Conservation (phyloP, 176 grass and related monocot species). For the Elymus sibiricus region DNA sequence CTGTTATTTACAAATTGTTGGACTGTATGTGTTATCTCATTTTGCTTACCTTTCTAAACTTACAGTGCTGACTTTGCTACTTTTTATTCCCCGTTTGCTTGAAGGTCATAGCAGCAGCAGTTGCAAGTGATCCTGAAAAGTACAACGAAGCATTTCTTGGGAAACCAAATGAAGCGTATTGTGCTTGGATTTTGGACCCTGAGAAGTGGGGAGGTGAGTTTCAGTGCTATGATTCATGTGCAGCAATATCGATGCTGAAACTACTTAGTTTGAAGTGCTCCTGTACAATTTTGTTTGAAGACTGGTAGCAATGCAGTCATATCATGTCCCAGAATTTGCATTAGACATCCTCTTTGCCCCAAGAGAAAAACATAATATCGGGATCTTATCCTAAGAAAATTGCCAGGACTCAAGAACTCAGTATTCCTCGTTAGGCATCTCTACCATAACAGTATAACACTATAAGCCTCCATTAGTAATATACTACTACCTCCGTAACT, state of each 20-base stretch:
- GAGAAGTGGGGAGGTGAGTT: conserved; percentile 96
- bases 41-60: neutral
- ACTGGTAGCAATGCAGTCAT: neutral
- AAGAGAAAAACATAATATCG: neutral
- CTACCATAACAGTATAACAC: neutral
- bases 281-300: neutral
- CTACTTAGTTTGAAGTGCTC: neutral
- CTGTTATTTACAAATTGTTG: neutral
- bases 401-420: neutral
- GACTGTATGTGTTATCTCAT: neutral
- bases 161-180: conserved; percentile 89
- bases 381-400: neutral
- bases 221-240: conserved; percentile 2
- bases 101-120: conserved; percentile 89
- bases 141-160: conserved; percentile 94
- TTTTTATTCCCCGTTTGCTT: neutral
- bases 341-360: neutral
- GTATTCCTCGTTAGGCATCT: neutral
- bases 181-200: conserved; percentile 92
- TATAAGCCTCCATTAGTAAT: neutral
- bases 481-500: neutral
- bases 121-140: conserved; percentile 76
- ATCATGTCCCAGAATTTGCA: conserved; percentile 9
- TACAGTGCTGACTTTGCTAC: neutral
- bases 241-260: neutral